Evolutionary conservation across 768 basidiomycete genomes (phyloP).

Genomic region (Cystofilobasidium capitatum): DNA sequence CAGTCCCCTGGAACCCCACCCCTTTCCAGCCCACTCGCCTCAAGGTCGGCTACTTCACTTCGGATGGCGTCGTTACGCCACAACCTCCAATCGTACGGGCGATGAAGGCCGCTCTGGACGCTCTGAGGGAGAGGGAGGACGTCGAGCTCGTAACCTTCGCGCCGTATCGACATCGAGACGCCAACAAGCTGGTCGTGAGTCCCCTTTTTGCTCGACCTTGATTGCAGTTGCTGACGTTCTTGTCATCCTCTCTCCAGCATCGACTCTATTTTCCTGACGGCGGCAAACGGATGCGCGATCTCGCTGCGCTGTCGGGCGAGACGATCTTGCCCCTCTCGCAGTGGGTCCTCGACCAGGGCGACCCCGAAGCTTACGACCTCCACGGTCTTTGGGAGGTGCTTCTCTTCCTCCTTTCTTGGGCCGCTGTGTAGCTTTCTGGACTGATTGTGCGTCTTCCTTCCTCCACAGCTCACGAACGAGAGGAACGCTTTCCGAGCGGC

Average conservation of each 20-base stretch:
- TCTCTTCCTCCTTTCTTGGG: neutral
- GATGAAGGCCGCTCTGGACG: neutral
- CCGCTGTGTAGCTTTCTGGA: neutral
- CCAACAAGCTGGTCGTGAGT: neutral
- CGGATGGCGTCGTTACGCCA: neutral
- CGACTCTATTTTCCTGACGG: slow-evolving; percentile 1
- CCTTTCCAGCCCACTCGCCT: neutral
- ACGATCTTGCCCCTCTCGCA: neutral
- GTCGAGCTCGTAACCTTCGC: neutral
- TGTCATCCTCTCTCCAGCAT: neutral
- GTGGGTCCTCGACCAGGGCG: neutral
- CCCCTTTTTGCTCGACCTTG: neutral
- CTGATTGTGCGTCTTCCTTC: neutral
- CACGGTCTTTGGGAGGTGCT: neutral
- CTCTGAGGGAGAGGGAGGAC: neutral
- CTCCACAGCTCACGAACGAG: neutral
- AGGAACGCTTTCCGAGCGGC: neutral
- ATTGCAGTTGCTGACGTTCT: neutral
- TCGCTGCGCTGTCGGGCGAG: neutral
- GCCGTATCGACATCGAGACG: neutral
- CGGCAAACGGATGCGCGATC: neutral
- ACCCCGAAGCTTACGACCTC: neutral
- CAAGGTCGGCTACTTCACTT: neutral
- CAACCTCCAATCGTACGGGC: neutral
- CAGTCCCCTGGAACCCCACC: neutral